Evolutionary conservation across 176 grass and related monocot species (phyloP).

Genomic region (Elaeis guineensis): DNA sequence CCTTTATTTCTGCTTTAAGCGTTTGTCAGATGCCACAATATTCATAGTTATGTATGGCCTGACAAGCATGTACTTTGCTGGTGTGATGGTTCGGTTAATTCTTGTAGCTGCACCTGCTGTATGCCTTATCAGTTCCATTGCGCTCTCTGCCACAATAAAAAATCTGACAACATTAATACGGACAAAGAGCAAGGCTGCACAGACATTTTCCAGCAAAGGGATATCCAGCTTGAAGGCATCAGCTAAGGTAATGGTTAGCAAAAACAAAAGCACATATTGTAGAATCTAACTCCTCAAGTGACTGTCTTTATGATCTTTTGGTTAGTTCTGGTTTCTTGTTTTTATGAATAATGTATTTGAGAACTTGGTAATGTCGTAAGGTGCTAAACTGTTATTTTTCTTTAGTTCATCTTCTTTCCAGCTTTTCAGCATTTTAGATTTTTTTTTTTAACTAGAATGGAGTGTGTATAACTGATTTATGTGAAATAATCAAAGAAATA

Average conservation of each 20-base stretch:
- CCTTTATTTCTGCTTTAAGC: constrained; percentile 96
- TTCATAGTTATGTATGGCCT: constrained; percentile 98
- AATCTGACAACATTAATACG: constrained; percentile 82
- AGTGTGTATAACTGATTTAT: no score
- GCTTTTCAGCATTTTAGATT: no score
- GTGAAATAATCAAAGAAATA: no score
- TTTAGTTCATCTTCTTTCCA: no score
- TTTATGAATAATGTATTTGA: no score
- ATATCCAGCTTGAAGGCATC: constrained; percentile 64
- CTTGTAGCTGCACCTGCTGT: constrained; percentile 92
- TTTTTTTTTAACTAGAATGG: no score
- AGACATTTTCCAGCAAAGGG: constrained; percentile 54
- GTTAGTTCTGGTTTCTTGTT: no score
- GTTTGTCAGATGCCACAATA: constrained; percentile 87
- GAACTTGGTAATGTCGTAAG: no score
- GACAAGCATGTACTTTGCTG: constrained; percentile 99
- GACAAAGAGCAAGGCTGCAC: constrained; percentile 52
- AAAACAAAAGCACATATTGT: no score
- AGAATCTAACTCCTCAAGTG: no score
- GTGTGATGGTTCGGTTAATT: constrained; percentile 96
- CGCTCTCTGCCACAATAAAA: constrained; percentile 84
- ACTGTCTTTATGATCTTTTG: no score
- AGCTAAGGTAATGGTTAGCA: constrained; percentile 53
- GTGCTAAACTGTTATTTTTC: no score
- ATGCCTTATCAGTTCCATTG: constrained; percentile 94